phyloP scores from a whole-genome alignment of 1,284 basidiomycete species.

The Malassezia globosa region DNA sequence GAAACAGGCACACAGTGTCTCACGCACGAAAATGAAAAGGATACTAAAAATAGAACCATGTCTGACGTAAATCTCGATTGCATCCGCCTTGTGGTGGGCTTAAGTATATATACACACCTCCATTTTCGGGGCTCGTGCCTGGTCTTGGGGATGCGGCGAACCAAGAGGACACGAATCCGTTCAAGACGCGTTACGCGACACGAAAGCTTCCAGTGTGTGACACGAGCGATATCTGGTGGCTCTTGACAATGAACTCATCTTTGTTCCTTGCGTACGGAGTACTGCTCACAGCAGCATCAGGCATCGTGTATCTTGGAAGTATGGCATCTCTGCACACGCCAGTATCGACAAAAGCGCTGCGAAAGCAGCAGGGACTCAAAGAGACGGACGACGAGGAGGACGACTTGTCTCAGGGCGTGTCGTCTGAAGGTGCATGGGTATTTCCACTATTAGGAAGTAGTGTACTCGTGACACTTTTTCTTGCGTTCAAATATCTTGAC shows the following conservation, averaged over 20 bases:
- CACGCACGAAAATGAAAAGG: too few relatives aligned
- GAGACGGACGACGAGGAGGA: conserved; percentile 27
- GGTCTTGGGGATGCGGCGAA: too few relatives aligned
- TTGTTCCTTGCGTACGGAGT: conserved; percentile 31
- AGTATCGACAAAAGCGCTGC: conserved; percentile 25
- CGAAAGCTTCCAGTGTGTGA: not conserved
- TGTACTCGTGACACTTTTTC: conserved; percentile 35
- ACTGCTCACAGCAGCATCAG: conserved; percentile 3
- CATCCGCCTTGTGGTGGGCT: too few relatives aligned
- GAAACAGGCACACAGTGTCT: too few relatives aligned
- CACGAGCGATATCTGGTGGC: too few relatives aligned
- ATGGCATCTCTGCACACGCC: conserved; percentile 37
- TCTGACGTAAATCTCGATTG: too few relatives aligned
- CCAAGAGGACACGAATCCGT: too few relatives aligned
- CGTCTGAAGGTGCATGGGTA: conserved; percentile 37
- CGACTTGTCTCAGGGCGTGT: conserved; percentile 27
- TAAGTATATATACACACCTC: conserved; percentile 11
- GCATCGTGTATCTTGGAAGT: conserved; percentile 31
- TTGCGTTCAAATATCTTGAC: conserved; percentile 43
- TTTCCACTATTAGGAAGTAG: conserved; percentile 41
- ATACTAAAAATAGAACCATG: too few relatives aligned
- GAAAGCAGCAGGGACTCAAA: conserved; percentile 16
- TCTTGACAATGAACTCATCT: conserved; percentile 3
- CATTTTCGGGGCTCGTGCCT: not conserved
- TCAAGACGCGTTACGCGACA: too few relatives aligned